These are phyloP conservation scores for Sclerotinia glacialis DNA, from an alignment of 2,329 filamentous ascomycete species.

Conservation along the genomic window DNA sequence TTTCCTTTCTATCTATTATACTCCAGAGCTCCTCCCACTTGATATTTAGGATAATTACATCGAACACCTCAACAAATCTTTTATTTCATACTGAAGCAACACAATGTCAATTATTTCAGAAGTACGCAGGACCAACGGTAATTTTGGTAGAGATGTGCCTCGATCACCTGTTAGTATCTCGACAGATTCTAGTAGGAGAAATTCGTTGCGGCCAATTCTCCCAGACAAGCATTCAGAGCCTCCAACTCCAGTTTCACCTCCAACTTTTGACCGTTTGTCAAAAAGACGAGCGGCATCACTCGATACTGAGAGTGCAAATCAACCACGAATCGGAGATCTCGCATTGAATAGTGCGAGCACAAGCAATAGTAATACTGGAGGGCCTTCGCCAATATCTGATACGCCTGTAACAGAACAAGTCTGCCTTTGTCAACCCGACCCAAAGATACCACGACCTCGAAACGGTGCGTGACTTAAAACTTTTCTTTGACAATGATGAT, in stretches of 20 bases:
- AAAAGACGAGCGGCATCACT: slow-evolving; percentile 39
- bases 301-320: slow-evolving; percentile 34
- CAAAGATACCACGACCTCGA: slow-evolving; percentile 67
- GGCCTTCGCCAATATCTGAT: slow-evolving; percentile 28
- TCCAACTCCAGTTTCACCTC: slow-evolving; percentile 33
- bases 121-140: slow-evolving; percentile 23
- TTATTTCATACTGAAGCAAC: slow-evolving; percentile 7
- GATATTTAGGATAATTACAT: background rate
- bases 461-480: slow-evolving; percentile 56
- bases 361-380: slow-evolving; percentile 20
- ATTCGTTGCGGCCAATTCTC: slow-evolving; percentile 31
- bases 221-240: slow-evolving; percentile 33
- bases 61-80: background rate
- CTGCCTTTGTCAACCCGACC: slow-evolving; percentile 68
- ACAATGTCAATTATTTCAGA: slow-evolving; percentile 33
- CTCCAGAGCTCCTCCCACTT: slow-evolving; percentile 5
- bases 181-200: slow-evolving; percentile 35
- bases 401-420: slow-evolving; percentile 45
- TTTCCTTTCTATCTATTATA: slow-evolving; percentile 24
- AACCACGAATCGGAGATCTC: slow-evolving; percentile 35
- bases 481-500: slow-evolving; percentile 30
- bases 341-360: slow-evolving; percentile 35
- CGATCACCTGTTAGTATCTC: slow-evolving; percentile 35
- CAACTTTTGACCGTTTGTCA: slow-evolving; percentile 33
- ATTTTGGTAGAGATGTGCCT: slow-evolving; percentile 26